These are phyloP conservation scores for Myrica gale DNA, from an alignment of 306 rosid species.

Conservation along the genomic window DNA sequence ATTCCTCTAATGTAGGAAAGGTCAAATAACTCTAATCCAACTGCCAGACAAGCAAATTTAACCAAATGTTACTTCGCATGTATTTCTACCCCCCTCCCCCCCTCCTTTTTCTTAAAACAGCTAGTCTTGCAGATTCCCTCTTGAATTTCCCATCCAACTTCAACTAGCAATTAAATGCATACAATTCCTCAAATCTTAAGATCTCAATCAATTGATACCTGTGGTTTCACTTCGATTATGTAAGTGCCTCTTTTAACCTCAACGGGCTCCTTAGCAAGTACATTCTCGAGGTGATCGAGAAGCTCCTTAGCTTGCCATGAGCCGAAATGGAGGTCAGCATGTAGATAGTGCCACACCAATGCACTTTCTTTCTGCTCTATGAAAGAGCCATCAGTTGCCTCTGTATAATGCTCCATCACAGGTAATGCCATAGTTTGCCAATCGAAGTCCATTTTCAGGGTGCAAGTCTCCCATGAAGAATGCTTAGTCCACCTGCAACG, in stretches of 20 bases:
- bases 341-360: constrained; percentile 69
- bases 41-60: too few species aligned
- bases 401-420: constrained; percentile 71
- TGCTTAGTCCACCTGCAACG: constrained; percentile 53
- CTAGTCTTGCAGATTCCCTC: too few species aligned
- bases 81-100: too few species aligned
- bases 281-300: constrained; percentile 71
- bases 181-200: too few species aligned
- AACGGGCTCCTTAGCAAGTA: constrained; percentile 73
- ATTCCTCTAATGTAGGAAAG: too few species aligned
- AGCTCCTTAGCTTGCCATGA: constrained; percentile 74
- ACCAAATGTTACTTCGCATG: too few species aligned
- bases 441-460: constrained; percentile 42
- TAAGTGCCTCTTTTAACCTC: constrained; percentile 67
- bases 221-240: constrained; percentile 78
- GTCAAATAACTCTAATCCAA: too few species aligned
- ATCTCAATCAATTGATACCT: constrained; percentile 35
- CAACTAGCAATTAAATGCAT: too few species aligned
- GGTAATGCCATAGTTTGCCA: constrained; percentile 64
- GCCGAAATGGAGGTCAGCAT: constrained; percentile 64
- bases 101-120: too few species aligned
- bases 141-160: too few species aligned
- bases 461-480: constrained; percentile 52
- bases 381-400: constrained; percentile 78
- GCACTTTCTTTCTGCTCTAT: constrained; percentile 75